Evolutionary conservation across 345 rosid species (phyloP), one percentile per base, ranked within the genome.

Genomic region (Corymbia maculata): DNA sequence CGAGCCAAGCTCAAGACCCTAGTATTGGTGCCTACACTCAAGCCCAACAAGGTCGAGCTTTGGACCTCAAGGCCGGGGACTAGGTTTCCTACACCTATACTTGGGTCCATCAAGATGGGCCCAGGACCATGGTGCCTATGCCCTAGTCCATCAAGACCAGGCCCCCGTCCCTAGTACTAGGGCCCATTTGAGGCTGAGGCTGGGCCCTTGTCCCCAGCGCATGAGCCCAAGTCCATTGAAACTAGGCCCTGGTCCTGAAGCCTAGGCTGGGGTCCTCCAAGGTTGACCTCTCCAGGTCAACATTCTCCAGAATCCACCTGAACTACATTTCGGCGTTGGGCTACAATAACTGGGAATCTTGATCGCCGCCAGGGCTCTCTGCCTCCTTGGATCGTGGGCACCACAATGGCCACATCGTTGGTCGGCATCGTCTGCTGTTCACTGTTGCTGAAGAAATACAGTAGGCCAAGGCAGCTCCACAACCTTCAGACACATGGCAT

Each of bases 351-450:
- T 96, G 6, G 98, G 98, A 30, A 95, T 96, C 64, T 98, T 98
- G 6, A 92, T 96, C 26, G 96, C 99, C 26, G 99, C 96, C 0
- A 99, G 99, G 11, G 95, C 93, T 26, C 95, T 97, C 66, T 97
- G 79, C 99, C 99, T 3, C 99, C 99, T 2, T 97, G 99, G 97
- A 94, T 97, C 47, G 98, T 98, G 47, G 99, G 99, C 30, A 98
- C 98, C 14, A 97, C 99, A 66, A 95, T 97, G 99, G 99, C 99
- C 21, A 95, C 96, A 16, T 97, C 99, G 85, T 97, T 98, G 1
- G 98, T 97, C 75, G 96, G 99, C 87, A 97, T 97, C 30, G 98
- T 97, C 44, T 94, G 97, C 87, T 95, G 96, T 91, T 97, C 98
- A 42, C 95, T 96, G 79, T 87, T 96, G 90, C 89, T 97, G 90